These are phyloP conservation scores for Entomortierella chlamydospora DNA, from an alignment of 192 early-diverging fungal genomes.

Conservation along the genomic window DNA sequence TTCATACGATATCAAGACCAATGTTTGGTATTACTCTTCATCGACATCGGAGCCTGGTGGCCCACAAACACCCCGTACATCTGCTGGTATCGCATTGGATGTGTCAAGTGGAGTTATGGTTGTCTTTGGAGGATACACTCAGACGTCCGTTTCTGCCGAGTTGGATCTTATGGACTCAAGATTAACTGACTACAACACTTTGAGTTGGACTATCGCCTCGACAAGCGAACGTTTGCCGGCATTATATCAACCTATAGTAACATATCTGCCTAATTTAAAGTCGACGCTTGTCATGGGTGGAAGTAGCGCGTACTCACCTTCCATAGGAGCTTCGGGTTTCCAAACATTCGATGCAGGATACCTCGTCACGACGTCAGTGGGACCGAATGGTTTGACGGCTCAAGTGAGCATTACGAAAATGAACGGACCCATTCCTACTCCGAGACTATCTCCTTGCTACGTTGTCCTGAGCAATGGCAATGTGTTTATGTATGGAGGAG, in stretches of 20 bases:
- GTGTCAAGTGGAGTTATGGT: background rate
- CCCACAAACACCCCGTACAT: background rate
- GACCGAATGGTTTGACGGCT: background rate
- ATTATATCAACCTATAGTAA: background rate
- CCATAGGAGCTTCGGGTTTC: background rate
- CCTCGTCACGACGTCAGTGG: background rate
- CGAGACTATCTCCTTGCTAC: constrained; percentile 20
- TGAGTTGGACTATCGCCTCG: background rate
- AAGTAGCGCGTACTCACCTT: background rate
- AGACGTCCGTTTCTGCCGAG: background rate
- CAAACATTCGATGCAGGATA: background rate
- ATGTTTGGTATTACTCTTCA: constrained; percentile 7
- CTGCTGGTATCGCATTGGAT: background rate
- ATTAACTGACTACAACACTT: background rate
- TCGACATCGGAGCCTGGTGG: background rate
- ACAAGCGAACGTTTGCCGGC: background rate
- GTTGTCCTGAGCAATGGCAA: constrained; percentile 12
- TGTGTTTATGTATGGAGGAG: constrained; percentile 42
- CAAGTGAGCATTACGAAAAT: background rate
- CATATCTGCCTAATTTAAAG: background rate
- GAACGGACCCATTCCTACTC: background rate
- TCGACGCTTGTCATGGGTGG: constrained; percentile 14
- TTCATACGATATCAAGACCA: constrained; percentile 23
- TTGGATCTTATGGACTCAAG: background rate
- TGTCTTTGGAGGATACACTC: constrained; percentile 1